Evolutionary conservation across 768 basidiomycete genomes (phyloP).

Genomic region (Lactifluus piperatus): DNA sequence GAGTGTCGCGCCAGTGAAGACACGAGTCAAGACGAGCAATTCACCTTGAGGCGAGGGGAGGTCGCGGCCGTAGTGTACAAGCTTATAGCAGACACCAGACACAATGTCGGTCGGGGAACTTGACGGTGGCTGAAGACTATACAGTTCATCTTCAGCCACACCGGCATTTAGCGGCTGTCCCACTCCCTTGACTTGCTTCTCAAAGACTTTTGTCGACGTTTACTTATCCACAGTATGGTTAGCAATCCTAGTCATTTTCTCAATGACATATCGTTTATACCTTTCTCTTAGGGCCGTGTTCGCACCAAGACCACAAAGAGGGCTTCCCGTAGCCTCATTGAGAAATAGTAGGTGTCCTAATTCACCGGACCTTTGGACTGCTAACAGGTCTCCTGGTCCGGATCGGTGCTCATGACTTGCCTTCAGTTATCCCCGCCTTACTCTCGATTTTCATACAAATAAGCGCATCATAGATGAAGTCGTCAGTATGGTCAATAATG

Average conservation of each 20-base stretch:
- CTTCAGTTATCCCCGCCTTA: conserved; percentile 91
- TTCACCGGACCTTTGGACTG: not conserved
- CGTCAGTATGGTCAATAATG: conserved; percentile 38
- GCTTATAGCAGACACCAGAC: not conserved
- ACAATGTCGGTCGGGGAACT: too few species aligned
- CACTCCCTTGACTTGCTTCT: conserved; percentile 19
- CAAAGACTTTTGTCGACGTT: conserved; percentile 22
- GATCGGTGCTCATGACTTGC: not conserved
- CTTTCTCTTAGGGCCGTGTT: conserved; percentile 76
- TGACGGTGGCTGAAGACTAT: conserved; percentile 25
- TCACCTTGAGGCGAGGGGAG: conserved; percentile 37
- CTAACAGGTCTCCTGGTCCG: not conserved
- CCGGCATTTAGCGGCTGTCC: conserved; percentile 24
- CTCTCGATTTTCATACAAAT: conserved; percentile 99
- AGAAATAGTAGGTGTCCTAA: conserved; percentile 78
- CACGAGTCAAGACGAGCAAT: conserved; percentile 64
- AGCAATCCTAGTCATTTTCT: conserved; percentile 8
- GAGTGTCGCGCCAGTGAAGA: conserved; percentile 75
- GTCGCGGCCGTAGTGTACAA: not conserved
- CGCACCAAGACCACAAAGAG: conserved; percentile 99
- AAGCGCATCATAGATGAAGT: conserved; percentile 98
- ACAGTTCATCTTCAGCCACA: conserved; percentile 30
- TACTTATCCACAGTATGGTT: conserved; percentile 40
- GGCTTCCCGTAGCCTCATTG: conserved; percentile 96
- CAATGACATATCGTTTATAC: not conserved